Evolutionary conservation across 108 stramenopile genomes (phyloP).

Genomic region (Nitzschia palea): DNA sequence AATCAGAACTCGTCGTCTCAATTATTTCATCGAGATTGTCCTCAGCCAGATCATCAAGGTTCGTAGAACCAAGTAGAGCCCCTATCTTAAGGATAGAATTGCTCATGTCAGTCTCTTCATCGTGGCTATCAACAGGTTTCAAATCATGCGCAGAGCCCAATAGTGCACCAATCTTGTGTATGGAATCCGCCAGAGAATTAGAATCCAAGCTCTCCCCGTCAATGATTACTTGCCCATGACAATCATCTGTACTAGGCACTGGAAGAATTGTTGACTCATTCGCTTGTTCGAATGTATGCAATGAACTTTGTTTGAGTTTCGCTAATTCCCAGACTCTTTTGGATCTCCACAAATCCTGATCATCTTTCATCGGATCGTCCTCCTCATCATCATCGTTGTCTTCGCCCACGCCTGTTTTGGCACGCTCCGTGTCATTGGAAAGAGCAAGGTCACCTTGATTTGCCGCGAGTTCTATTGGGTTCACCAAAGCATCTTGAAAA

Average conservation of each 20-base stretch:
- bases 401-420: too few relatives aligned
- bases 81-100: not conserved
- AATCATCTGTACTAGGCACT: not conserved
- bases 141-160: not conserved
- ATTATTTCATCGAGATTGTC: not conserved
- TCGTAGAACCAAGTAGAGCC: not conserved
- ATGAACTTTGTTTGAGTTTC: not conserved
- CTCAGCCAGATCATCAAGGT: not conserved
- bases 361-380: not conserved
- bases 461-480: too few relatives aligned
- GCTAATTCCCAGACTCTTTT: not conserved
- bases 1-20: not conserved
- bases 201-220: not conserved
- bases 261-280: too few relatives aligned
- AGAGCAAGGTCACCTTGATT: too few relatives aligned
- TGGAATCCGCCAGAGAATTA: not conserved
- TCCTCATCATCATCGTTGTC: not conserved
- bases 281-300: too few relatives aligned
- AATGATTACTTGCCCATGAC: not conserved
- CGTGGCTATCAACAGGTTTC: not conserved
- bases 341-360: not conserved
- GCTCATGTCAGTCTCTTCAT: not conserved
- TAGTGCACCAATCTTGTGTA: slow-evolving; percentile 1
- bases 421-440: too few relatives aligned
- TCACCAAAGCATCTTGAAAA: too few relatives aligned